Evolutionary conservation across 1,139 yeast genomes (phyloP).

Genomic region (Pichia inconspicua): DNA sequence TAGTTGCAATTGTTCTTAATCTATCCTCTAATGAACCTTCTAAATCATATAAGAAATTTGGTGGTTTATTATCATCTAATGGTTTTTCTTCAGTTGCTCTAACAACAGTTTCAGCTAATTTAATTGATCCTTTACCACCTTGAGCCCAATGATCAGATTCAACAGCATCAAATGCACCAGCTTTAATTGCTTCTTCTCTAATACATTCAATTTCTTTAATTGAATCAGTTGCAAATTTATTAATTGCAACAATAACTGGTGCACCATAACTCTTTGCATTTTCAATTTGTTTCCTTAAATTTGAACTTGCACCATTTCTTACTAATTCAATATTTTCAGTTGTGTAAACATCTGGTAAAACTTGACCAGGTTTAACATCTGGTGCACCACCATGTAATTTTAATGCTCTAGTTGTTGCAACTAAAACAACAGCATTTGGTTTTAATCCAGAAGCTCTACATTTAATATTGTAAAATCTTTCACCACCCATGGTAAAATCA

Average conservation of each 20-base stretch:
- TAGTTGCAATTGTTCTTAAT: constrained; percentile 54
- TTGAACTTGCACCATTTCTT: constrained; percentile 52
- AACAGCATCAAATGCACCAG: constrained; percentile 73
- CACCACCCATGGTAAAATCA: constrained; percentile 87
- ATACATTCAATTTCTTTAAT: constrained; percentile 59
- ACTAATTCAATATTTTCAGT: constrained; percentile 62
- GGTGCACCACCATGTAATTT: constrained; percentile 82
- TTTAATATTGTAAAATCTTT: constrained; percentile 72
- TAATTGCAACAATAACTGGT: constrained; percentile 75
- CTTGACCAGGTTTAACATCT: constrained; percentile 74
- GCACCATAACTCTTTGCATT: constrained; percentile 65
- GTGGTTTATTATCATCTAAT: constrained; percentile 28
- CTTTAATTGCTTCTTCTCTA: constrained; percentile 53
- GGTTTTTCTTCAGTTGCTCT: constrained; percentile 40
- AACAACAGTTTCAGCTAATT: constrained; percentile 62
- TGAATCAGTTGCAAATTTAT: constrained; percentile 66
- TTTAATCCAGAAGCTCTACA: constrained; percentile 66
- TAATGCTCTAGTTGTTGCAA: constrained; percentile 73
- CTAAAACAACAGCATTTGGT: constrained; percentile 70
- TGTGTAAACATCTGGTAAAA: constrained; percentile 59
- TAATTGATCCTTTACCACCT: constrained; percentile 71
- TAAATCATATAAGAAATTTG: constrained; percentile 54
- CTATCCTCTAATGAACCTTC: constrained; percentile 58
- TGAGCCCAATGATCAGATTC: constrained; percentile 74
- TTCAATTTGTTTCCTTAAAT: constrained; percentile 66